phyloP scores from a whole-genome alignment of 345 rosid genomes.

The Durio zibethinus region DNA sequence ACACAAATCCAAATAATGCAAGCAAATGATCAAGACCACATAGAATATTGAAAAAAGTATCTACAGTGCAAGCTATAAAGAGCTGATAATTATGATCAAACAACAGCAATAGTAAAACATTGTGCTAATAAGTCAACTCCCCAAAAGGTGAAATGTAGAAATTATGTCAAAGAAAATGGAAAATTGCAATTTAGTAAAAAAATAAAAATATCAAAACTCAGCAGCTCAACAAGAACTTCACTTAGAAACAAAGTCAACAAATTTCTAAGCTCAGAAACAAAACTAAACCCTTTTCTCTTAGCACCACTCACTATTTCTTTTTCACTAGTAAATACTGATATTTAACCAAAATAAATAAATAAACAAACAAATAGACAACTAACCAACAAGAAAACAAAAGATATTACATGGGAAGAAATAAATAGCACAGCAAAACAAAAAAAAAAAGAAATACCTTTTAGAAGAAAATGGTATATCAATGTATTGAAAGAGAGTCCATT shows the following conservation, averaged over 20 bases:
- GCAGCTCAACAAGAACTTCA: constrained; percentile 16
- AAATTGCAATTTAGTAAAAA: not conserved
- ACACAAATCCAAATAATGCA: not conserved
- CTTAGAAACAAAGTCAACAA: not conserved
- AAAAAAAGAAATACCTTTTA: not conserved
- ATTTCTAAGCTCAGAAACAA: not conserved
- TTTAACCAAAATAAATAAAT: not conserved
- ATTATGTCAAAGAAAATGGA: not conserved
- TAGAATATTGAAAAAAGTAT: not conserved
- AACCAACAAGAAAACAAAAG: not conserved
- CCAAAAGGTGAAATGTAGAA: not conserved
- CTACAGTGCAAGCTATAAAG: constrained; percentile 8
- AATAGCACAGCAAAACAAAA: not conserved
- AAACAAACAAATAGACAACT: not conserved
- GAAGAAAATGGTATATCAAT: not conserved
- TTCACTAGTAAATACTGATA: not conserved
- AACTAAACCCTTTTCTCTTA: not conserved
- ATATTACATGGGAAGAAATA: not conserved
- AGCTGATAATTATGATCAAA: constrained; percentile 4
- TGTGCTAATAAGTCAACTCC: constrained; percentile 17
- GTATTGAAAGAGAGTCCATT: constrained; percentile 25
- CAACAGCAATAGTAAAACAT: not conserved
- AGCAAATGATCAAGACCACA: constrained; percentile 9
- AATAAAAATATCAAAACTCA: not conserved
- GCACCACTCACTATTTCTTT: constrained; percentile 3